Conservation (phyloP, 768 basidiomycete species). For the Wakefieldia striispora region DNA sequence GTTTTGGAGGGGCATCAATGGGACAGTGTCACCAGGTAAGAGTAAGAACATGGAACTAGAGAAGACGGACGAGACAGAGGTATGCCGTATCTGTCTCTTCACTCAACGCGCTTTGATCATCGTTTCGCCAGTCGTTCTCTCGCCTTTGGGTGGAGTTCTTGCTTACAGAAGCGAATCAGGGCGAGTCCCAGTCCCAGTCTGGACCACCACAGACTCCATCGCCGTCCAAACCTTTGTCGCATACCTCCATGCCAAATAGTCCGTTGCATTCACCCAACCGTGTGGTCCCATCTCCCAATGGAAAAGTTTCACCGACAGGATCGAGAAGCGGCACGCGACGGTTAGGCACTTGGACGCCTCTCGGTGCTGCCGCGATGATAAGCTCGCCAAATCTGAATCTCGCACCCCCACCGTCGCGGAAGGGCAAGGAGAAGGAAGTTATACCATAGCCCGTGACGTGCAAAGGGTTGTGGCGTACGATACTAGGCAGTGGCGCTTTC, state of each 20-base stretch:
- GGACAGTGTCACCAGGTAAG: constrained; percentile 28
- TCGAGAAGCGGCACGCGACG: constrained; percentile 32
- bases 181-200: constrained; percentile 23
- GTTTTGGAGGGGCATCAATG: constrained; percentile 22
- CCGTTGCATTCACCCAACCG: constrained; percentile 29
- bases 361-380: constrained; percentile 27
- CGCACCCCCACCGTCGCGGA: constrained; percentile 37
- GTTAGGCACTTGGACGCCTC: constrained; percentile 38
- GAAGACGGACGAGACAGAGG: constrained; percentile 85
- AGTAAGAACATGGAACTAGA: constrained; percentile 55
- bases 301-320: constrained; percentile 21
- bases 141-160: constrained; percentile 98
- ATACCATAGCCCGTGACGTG: constrained; percentile 5
- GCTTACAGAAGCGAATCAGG: constrained; percentile 78
- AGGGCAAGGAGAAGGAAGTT: constrained; percentile 47
- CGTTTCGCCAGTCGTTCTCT: constrained; percentile 75
- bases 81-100: constrained; percentile 29
- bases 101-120: neutral
- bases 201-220: constrained; percentile 12
- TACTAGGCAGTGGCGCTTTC: neutral
- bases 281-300: constrained; percentile 1
- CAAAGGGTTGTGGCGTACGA: neutral
- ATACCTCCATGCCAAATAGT: constrained; percentile 40
- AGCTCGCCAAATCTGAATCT: constrained; percentile 41
- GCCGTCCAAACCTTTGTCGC: constrained; percentile 25